These are phyloP conservation scores for Trichomonas gallinae DNA, from an alignment of 208 protist genomes.

Conservation along the genomic window DNA sequence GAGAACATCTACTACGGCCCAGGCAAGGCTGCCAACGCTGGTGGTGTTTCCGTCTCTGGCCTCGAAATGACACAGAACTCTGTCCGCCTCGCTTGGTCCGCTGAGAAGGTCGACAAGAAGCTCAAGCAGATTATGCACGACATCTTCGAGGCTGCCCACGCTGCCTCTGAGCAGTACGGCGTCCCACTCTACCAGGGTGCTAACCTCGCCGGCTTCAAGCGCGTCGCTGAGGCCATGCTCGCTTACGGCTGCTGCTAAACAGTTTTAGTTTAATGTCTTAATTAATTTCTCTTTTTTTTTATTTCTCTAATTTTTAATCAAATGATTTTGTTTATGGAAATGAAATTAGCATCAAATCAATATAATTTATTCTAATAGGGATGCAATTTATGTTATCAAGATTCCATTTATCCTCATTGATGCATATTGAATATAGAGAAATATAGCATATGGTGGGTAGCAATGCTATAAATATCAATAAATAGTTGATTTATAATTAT, in stretches of 20 bases:
- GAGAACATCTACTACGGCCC: slow-evolving; percentile 63
- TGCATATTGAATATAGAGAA: too few relatives aligned
- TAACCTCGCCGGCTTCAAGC: slow-evolving; percentile 68
- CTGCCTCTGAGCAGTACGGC: slow-evolving; percentile 50
- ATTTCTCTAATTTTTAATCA: too few relatives aligned
- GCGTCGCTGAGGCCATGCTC: slow-evolving; percentile 53
- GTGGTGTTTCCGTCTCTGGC: slow-evolving; percentile 69
- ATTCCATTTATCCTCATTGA: too few relatives aligned
- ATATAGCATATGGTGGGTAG: too few relatives aligned
- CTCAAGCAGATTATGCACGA: slow-evolving; percentile 66
- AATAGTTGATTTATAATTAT: too few relatives aligned
- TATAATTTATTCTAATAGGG: too few relatives aligned
- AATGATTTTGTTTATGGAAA: too few relatives aligned
- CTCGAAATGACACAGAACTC: slow-evolving; percentile 81
- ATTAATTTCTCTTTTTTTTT: too few relatives aligned
- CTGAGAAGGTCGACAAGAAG: slow-evolving; percentile 62
- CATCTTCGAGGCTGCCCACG: slow-evolving; percentile 57
- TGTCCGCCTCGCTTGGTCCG: slow-evolving; percentile 55
- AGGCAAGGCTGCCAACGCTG: slow-evolving; percentile 73
- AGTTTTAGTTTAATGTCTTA: too few relatives aligned
- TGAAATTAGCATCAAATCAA: too few relatives aligned
- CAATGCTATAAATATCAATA: too few relatives aligned
- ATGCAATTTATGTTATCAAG: too few relatives aligned
- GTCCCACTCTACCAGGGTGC: slow-evolving; percentile 59
- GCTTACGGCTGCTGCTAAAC: neutral